Conservation (phyloP, 1,284 basidiomycete species). For the Somion occarium region DNA sequence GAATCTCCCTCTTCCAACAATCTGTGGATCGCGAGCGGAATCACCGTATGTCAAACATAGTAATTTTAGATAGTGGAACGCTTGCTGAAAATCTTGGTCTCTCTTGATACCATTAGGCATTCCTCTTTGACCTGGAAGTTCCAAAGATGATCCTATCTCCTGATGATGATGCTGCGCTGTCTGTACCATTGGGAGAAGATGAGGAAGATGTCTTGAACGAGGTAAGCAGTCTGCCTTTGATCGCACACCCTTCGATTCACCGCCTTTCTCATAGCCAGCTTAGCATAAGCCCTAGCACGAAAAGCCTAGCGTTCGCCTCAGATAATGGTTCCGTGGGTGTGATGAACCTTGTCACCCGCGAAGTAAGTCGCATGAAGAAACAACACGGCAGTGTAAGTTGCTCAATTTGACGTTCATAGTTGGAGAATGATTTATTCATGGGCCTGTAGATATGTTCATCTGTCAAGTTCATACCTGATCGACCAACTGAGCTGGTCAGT, state of each 20-base stretch:
- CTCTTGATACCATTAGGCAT: conserved; percentile 13
- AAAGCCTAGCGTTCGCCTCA: conserved; percentile 59
- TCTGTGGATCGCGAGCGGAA: conserved; percentile 61
- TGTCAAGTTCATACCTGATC: conserved; percentile 63
- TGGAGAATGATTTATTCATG: background rate
- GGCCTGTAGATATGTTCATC: conserved; percentile 58
- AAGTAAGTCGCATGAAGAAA: conserved; percentile 50
- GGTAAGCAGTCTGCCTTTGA: conserved; percentile 33
- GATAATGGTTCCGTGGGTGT: conserved; percentile 67
- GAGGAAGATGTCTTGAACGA: conserved; percentile 65
- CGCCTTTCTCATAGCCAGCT: conserved; percentile 48
- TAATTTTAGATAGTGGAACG: background rate
- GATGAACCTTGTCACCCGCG: conserved; percentile 47
- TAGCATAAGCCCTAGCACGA: conserved; percentile 47
- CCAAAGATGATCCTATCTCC: conserved; percentile 21
- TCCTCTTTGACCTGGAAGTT: conserved; percentile 19
- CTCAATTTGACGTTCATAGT: background rate
- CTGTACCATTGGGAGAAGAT: conserved; percentile 42
- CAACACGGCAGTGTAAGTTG: conserved; percentile 56
- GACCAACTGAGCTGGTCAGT: conserved; percentile 67
- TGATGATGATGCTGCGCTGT: conserved; percentile 42
- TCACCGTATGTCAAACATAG: conserved; percentile 37
- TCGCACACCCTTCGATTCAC: conserved; percentile 1
- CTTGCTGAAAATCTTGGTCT: background rate
- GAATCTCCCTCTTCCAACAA: conserved; percentile 28